These are phyloP conservation scores for Hypholoma fasciculare DNA, from an alignment of 768 basidiomycete genomes.

Conservation along the genomic window DNA sequence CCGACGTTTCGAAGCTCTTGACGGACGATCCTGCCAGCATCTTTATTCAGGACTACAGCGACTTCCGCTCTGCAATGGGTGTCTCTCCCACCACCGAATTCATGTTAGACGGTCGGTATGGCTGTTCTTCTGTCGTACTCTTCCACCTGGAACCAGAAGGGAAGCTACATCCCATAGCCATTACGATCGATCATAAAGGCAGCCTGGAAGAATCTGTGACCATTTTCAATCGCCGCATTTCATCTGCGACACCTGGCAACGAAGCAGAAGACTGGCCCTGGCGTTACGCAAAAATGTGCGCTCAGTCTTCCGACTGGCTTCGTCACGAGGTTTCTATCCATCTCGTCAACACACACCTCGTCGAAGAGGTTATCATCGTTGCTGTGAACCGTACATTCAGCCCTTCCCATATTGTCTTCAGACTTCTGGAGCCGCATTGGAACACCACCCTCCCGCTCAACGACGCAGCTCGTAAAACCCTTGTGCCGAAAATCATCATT, in stretches of 20 bases:
- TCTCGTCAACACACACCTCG: constrained; percentile 28
- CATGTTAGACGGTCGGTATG: constrained; percentile 12
- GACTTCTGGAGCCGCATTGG: constrained; percentile 29
- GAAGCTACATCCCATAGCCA: constrained; percentile 27
- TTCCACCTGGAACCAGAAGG: constrained; percentile 25
- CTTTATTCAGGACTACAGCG: constrained; percentile 25
- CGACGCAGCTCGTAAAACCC: constrained; percentile 21
- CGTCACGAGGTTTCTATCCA: constrained; percentile 28
- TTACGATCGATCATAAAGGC: constrained; percentile 27
- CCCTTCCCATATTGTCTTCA: constrained; percentile 22
- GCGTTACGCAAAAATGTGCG: constrained; percentile 24
- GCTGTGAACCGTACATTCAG: constrained; percentile 25
- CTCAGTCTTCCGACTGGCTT: constrained; percentile 29
- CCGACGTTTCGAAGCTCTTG: constrained; percentile 13
- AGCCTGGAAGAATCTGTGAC: constrained; percentile 24
- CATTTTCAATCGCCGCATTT: constrained; percentile 27
- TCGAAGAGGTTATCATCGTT: constrained; percentile 31
- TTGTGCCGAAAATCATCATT: constrained; percentile 26
- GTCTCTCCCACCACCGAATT: constrained; percentile 7
- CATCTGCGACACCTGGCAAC: constrained; percentile 7
- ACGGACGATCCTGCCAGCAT: constrained; percentile 5
- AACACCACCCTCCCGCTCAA: constrained; percentile 29
- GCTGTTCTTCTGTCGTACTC: constrained; percentile 25
- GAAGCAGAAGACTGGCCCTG: constrained; percentile 9
- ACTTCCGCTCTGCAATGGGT: constrained; percentile 21